Percentiles rank a stretch among this genome's conserved stretches.
Evolutionary conservation across 2,329 filamentous ascomycete species (phyloP).

Genomic region (Thelonectria rubi): DNA sequence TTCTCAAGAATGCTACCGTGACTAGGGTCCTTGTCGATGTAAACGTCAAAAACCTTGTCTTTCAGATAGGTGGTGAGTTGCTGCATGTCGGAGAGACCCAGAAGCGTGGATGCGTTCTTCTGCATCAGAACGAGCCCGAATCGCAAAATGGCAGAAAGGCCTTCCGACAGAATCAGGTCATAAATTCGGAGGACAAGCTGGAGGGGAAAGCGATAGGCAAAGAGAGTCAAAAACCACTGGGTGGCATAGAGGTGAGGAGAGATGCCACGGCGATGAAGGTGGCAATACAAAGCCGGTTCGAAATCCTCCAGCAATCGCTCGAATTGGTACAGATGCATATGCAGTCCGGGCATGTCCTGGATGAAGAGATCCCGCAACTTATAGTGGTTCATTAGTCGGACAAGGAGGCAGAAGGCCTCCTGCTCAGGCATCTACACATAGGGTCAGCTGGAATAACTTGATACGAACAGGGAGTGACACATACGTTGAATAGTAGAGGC

Average conservation of each 20-base stretch:
- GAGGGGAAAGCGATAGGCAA: conserved; percentile 95
- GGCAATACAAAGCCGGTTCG: conserved; percentile 93
- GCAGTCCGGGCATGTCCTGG: conserved; percentile 94
- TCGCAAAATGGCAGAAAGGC: conserved; percentile 89
- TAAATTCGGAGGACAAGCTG: conserved; percentile 97
- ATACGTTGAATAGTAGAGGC: conserved; percentile 92
- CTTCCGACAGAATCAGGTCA: conserved; percentile 92
- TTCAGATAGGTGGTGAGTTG: conserved; percentile 90
- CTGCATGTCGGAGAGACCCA: conserved; percentile 90
- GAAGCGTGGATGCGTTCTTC: conserved; percentile 82
- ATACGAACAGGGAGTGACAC: conserved; percentile 39
- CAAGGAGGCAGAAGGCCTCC: conserved; percentile 93
- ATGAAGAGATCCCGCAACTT: conserved; percentile 91
- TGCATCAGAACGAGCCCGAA: conserved; percentile 97
- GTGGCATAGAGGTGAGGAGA: conserved; percentile 94
- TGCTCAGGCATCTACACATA: conserved; percentile 84
- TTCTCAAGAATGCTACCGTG: conserved; percentile 94
- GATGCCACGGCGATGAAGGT: conserved; percentile 87
- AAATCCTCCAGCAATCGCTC: conserved; percentile 92
- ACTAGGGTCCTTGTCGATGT: conserved; percentile 93
- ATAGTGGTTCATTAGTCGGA: conserved; percentile 97
- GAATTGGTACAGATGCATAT: conserved; percentile 93
- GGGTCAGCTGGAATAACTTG: conserved; percentile 19
- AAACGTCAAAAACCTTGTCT: conserved; percentile 93
- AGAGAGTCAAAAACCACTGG: conserved; percentile 99